Evolutionary conservation across 1,284 basidiomycete genomes (phyloP).

Genomic region (Veloboletus limbatus): DNA sequence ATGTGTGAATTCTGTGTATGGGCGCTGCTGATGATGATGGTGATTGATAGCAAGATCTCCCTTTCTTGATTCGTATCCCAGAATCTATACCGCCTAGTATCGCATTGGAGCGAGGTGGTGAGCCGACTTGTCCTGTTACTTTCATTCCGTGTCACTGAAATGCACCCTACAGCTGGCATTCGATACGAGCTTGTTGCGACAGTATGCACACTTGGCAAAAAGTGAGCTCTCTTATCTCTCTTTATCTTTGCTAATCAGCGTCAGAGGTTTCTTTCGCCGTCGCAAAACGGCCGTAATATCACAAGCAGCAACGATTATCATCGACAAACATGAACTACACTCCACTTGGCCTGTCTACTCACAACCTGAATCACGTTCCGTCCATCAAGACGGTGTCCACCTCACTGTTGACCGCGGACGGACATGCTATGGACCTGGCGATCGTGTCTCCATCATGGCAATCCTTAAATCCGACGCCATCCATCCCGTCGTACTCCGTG

Average conservation of each 20-base stretch:
- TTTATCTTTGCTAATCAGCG: conserved; percentile 1
- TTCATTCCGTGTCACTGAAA: not conserved
- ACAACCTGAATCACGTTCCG: conserved; percentile 70
- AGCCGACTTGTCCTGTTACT: conserved; percentile 11
- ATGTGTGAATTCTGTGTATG: not conserved
- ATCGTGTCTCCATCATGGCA: conserved; percentile 70
- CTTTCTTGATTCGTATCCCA: conserved; percentile 82
- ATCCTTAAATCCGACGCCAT: conserved; percentile 68
- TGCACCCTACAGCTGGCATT: conserved; percentile 55
- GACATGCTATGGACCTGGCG: conserved; percentile 81
- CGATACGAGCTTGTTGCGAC: conserved; percentile 84
- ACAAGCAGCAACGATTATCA: conserved; percentile 63
- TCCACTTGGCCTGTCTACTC: conserved; percentile 88
- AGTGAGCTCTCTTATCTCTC: conserved; percentile 40
- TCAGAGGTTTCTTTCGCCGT: conserved; percentile 70
- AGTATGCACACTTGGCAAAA: conserved; percentile 80
- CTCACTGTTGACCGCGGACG: conserved; percentile 72
- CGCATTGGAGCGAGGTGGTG: conserved; percentile 68
- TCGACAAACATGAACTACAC: conserved; percentile 88
- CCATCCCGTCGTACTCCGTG: conserved; percentile 64
- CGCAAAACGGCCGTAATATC: conserved; percentile 59
- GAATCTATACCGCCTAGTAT: conserved; percentile 82
- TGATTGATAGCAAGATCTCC: conserved; percentile 66
- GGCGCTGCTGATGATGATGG: conserved; percentile 35
- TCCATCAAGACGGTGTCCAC: conserved; percentile 62